Evolutionary conservation across 2,329 filamentous ascomycete genomes (phyloP).

Genomic region (Alternaria novae-zelandiae): DNA sequence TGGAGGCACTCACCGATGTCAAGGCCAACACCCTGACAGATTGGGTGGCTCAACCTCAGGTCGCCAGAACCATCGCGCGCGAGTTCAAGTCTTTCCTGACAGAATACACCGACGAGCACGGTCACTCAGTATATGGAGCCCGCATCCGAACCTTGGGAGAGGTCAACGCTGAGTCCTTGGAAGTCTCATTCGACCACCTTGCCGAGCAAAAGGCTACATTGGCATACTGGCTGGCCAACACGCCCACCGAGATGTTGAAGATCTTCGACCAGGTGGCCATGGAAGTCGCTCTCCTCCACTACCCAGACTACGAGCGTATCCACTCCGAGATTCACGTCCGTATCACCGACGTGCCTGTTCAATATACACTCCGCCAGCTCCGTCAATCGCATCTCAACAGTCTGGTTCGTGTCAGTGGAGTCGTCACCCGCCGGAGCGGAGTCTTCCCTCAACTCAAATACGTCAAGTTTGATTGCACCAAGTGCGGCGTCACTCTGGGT

Average conservation of each 20-base stretch:
- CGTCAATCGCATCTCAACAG: slow-evolving; percentile 97
- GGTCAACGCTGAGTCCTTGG: slow-evolving; percentile 92
- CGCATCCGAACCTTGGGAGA: slow-evolving; percentile 95
- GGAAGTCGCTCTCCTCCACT: slow-evolving; percentile 94
- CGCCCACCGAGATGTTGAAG: slow-evolving; percentile 91
- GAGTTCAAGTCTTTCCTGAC: slow-evolving; percentile 98
- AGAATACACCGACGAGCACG: slow-evolving; percentile 89
- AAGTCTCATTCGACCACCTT: slow-evolving; percentile 94
- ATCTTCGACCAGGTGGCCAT: slow-evolving; percentile 97
- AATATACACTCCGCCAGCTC: slow-evolving; percentile 92
- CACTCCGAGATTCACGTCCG: slow-evolving; percentile 98
- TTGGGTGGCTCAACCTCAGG: slow-evolving; percentile 89
- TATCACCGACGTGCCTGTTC: slow-evolving; percentile 91
- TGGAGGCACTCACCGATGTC: slow-evolving; percentile 89
- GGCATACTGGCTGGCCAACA: slow-evolving; percentile 95
- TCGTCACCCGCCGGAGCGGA: slow-evolving; percentile 90
- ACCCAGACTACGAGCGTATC: slow-evolving; percentile 96
- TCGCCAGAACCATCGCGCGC: slow-evolving; percentile 90
- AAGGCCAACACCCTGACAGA: slow-evolving; percentile 93
- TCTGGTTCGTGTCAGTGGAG: slow-evolving; percentile 89
- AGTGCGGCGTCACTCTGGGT: slow-evolving; percentile 88
- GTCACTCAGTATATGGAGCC: slow-evolving; percentile 91
- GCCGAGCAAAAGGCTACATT: slow-evolving; percentile 89
- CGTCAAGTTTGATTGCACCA: slow-evolving; percentile 96
- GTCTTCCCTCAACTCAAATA: slow-evolving; percentile 99